phyloP scores from a whole-genome alignment of 306 rosid species.

The Notholithocarpus densiflorus region DNA sequence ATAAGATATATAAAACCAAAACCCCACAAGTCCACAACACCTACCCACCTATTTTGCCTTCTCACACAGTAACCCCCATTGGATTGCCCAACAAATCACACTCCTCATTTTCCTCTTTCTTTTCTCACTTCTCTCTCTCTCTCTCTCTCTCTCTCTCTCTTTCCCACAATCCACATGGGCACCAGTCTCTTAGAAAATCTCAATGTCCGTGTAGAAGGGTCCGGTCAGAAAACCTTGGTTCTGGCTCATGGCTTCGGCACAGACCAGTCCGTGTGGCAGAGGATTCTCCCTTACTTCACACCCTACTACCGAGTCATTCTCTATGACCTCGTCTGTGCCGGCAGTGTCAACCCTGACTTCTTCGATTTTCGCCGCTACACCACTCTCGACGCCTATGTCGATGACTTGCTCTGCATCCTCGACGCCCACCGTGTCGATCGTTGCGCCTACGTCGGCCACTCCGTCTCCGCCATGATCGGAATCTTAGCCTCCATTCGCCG shows the following conservation, averaged over 20 bases:
- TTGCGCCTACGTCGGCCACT: slow-evolving; percentile 91
- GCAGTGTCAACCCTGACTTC: slow-evolving; percentile 93
- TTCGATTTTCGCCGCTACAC: slow-evolving; percentile 86
- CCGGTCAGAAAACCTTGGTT: slow-evolving; percentile 64
- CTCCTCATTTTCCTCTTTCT: too few species aligned
- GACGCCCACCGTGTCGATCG: slow-evolving; percentile 54
- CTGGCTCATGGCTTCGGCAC: slow-evolving; percentile 91
- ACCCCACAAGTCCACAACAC: not conserved
- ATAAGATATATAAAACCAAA: not conserved
- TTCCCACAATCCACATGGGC: slow-evolving; percentile 21
- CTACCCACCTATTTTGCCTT: slow-evolving; percentile 17
- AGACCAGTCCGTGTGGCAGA: slow-evolving; percentile 97
- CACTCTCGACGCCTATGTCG: slow-evolving; percentile 81
- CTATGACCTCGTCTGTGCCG: slow-evolving; percentile 98
- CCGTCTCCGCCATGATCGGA: slow-evolving; percentile 96
- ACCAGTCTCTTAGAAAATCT: slow-evolving; percentile 61
- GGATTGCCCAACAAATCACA: too few species aligned
- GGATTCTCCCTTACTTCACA: slow-evolving; percentile 68
- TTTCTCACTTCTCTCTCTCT: too few species aligned
- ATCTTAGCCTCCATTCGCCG: slow-evolving; percentile 85
- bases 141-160: too few species aligned
- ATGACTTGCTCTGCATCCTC: slow-evolving; percentile 76
- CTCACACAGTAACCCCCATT: too few species aligned
- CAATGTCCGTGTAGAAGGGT: slow-evolving; percentile 77
- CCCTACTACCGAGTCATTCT: slow-evolving; percentile 68